These are phyloP conservation scores for Debaryomycetaceae sp. DNA, from an alignment of 1,139 yeast species.

Conservation along the genomic window DNA sequence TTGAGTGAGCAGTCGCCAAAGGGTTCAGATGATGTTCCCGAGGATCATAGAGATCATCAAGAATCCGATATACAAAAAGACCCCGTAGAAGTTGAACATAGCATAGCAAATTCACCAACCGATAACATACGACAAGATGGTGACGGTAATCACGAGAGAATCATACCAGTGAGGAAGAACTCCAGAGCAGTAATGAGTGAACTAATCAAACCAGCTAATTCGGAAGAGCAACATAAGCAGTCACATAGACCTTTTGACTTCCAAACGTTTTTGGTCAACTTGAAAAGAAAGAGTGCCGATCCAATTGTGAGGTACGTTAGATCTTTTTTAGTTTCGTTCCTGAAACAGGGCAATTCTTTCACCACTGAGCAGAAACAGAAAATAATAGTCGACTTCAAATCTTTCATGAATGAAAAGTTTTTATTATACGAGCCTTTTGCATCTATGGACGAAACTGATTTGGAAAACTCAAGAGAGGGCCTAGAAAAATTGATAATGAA, in stretches of 20 bases:
- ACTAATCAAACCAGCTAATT: constrained; percentile 12
- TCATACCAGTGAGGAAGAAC: background rate
- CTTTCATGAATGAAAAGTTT: constrained; percentile 68
- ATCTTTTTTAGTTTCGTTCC: constrained; percentile 75
- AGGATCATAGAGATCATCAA: background rate
- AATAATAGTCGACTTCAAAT: constrained; percentile 69
- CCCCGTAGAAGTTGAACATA: background rate
- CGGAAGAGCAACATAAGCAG: constrained; percentile 33
- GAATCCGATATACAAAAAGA: background rate
- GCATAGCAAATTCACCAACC: background rate
- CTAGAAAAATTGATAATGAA: constrained; percentile 92
- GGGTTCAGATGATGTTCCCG: background rate
- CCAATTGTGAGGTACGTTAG: constrained; percentile 85
- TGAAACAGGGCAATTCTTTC: constrained; percentile 60
- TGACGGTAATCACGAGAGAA: background rate
- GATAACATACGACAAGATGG: background rate
- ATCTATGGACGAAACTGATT: constrained; percentile 52
- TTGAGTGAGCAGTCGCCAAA: background rate
- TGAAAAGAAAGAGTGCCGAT: constrained; percentile 75
- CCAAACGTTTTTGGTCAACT: constrained; percentile 69
- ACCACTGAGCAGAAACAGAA: constrained; percentile 74
- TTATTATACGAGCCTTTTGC: constrained; percentile 69
- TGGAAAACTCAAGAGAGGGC: constrained; percentile 83
- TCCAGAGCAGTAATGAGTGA: constrained; percentile 1
- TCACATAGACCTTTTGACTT: constrained; percentile 70